Evolutionary conservation across 192 early-diverging fungal species (phyloP), one percentile per base, ranked within the genome.

Genomic region (Oehlia diaphana): DNA sequence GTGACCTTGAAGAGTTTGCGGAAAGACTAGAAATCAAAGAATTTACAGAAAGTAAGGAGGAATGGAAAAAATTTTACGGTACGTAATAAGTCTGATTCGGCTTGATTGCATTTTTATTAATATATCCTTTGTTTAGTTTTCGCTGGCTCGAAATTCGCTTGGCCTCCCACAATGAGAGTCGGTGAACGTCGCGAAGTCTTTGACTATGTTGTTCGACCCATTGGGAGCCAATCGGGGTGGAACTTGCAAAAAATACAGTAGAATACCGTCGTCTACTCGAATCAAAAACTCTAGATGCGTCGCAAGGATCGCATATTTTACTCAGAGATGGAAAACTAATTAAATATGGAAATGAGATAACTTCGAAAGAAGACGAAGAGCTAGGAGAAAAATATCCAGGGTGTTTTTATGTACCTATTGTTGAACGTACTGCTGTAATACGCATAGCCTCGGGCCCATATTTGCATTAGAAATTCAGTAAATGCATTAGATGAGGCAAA

Each of bases 91-190:
- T 72, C 6, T 72, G 42, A 47, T 72, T 47, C 42, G 53, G n/a
- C 53, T 62, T 75, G 73, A 61, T 75, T 75, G 73, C 13, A 75
- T 75, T 75, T 75, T 75, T 75, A 75, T 33, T 75, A 63, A 75
- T 75, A 62, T 75, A 75, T 16, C 74, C 58, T 62, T 75, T 16
- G 73, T 75, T 74, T 75, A 75, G 74, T 0, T 33, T 0, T 75
- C 53, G 0, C 14, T 75, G 53, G 53, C 14, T 10, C 26, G 63
- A 61, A 62, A 39, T 75, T 75, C 73, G 33, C 37, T 63, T 75
- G 74, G 53, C 73, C 31, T 75, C 33, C 61, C 53, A 62, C 50
- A 75, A 61, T 35, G 73, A 75, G 37, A 62, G n/a, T 0, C 5
- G 37, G 26, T 74, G 73, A 53, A 2, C 73, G 37, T 74, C 49